Percentiles rank a stretch among this genome's conserved stretches.
Conservation (phyloP, 805 yeast species). For the Ogataea philodendri region DNA sequence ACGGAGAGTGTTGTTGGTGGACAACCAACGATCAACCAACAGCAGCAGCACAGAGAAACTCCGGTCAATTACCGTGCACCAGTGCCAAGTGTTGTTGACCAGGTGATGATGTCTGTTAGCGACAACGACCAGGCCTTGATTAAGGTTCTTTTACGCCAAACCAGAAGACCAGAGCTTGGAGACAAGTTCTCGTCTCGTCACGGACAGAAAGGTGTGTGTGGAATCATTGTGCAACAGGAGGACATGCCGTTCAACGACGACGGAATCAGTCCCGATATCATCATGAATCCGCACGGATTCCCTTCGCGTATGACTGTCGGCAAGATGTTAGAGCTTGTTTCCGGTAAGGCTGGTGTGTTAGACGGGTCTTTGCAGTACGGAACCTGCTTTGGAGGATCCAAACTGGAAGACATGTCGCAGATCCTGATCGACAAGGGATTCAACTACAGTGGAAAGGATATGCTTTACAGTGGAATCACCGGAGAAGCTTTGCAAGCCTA, state of each 20-base stretch:
- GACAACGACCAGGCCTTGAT: conserved; percentile 94
- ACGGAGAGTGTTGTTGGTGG: conserved; percentile 58
- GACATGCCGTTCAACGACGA: conserved; percentile 93
- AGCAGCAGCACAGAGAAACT: conserved; percentile 73
- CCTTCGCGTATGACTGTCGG: conserved; percentile 99
- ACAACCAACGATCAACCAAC: conserved; percentile 29
- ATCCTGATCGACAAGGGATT: conserved; percentile 88
- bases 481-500: conserved; percentile 97
- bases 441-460: conserved; percentile 94
- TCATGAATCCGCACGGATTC: conserved; percentile 99
- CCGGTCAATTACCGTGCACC: conserved; percentile 94
- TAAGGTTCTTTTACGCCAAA: conserved; percentile 88
- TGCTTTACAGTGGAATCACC: conserved; percentile 95
- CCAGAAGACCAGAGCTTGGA: conserved; percentile 96
- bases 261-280: conserved; percentile 92
- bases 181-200: conserved; percentile 97
- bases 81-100: conserved; percentile 92
- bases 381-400: conserved; percentile 98
- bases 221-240: conserved; percentile 95
- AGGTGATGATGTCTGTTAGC: conserved; percentile 94
- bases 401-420: conserved; percentile 90
- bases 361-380: conserved; percentile 92
- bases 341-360: conserved; percentile 97
- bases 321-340: conserved; percentile 92
- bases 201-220: conserved; percentile 99